Percentiles rank a stretch among this genome's conserved stretches.
Evolutionary conservation across 176 grass and related monocot genomes (phyloP).

Genomic region (Ensete ventricosum): DNA sequence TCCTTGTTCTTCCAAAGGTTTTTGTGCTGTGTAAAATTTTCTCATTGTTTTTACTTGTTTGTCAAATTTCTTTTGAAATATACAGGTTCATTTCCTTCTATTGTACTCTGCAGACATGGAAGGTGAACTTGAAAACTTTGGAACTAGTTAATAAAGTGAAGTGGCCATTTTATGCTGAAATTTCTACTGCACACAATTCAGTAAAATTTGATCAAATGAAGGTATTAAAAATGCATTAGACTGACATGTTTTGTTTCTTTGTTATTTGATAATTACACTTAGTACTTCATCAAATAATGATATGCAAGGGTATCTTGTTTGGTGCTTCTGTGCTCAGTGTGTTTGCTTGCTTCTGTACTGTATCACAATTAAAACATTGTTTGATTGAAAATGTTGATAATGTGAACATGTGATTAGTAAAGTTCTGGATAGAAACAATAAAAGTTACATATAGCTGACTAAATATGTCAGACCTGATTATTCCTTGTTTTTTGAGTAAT

Average conservation of each 20-base stretch:
- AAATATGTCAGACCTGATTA: neutral
- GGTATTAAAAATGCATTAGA: constrained; percentile 24
- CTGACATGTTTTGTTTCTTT: neutral
- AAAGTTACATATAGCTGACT: neutral
- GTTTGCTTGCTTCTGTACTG: no score
- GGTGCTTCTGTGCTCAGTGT: no score
- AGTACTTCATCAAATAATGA: neutral
- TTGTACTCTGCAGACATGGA: constrained; percentile 43
- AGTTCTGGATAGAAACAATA: neutral
- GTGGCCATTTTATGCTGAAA: constrained; percentile 58
- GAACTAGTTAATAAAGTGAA: constrained; percentile 65
- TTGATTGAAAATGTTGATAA: neutral
- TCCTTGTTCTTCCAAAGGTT: constrained; percentile 77
- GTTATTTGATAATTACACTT: neutral
- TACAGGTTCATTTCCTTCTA: constrained; percentile 14
- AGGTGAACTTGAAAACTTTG: constrained; percentile 74
- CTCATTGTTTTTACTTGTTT: constrained; percentile 11
- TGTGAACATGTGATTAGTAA: neutral
- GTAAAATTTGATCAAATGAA: constrained; percentile 43
- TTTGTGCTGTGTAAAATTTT: neutral
- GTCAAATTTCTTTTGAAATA: constrained; percentile 3
- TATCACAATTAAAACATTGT: no score
- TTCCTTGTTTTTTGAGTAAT: no score
- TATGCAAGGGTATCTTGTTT: neutral
- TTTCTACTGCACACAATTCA: constrained; percentile 39